Conservation (phyloP, 179 eudicot genomes). For the Spinacia oleracea region DNA sequence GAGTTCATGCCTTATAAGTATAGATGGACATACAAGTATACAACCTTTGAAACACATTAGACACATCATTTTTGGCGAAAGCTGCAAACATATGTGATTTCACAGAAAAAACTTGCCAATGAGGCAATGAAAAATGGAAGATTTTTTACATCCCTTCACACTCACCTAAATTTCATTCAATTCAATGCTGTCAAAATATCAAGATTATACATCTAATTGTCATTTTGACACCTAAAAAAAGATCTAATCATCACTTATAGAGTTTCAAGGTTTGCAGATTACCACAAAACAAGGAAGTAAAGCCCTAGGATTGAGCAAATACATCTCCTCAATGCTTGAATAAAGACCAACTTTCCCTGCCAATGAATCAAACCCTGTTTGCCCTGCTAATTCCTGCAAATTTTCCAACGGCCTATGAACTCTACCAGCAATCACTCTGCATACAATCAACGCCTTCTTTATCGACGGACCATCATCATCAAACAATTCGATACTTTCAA, state of each 20-base stretch:
- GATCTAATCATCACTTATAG: background rate
- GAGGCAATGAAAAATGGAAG: conserved; percentile 22
- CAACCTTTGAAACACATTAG: background rate
- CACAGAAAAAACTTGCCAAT: conserved; percentile 9
- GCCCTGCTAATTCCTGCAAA: conserved; percentile 71
- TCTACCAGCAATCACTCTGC: conserved; percentile 93
- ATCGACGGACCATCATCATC: conserved; percentile 42
- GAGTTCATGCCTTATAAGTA: background rate
- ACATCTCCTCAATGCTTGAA: conserved; percentile 87
- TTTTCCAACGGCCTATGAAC: conserved; percentile 92
- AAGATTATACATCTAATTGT: conserved; percentile 12
- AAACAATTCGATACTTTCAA: conserved; percentile 51
- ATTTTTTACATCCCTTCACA: background rate
- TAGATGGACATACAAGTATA: background rate
- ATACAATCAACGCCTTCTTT: conserved; percentile 81
- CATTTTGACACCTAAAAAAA: conserved; percentile 10
- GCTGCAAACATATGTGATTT: background rate
- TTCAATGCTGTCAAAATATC: conserved; percentile 19
- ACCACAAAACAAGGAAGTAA: conserved; percentile 96
- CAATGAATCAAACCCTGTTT: conserved; percentile 87
- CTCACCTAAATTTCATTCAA: background rate
- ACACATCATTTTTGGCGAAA: background rate
- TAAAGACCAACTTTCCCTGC: conserved; percentile 91
- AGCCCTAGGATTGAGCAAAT: conserved; percentile 86
- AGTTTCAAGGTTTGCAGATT: conserved; percentile 70